A percentile compares a stretch with the other conserved stretches of the same genome.
phyloP scores from a whole-genome alignment of 176 grass and related monocot species.

The Hyparrhenia diplandra region DNA sequence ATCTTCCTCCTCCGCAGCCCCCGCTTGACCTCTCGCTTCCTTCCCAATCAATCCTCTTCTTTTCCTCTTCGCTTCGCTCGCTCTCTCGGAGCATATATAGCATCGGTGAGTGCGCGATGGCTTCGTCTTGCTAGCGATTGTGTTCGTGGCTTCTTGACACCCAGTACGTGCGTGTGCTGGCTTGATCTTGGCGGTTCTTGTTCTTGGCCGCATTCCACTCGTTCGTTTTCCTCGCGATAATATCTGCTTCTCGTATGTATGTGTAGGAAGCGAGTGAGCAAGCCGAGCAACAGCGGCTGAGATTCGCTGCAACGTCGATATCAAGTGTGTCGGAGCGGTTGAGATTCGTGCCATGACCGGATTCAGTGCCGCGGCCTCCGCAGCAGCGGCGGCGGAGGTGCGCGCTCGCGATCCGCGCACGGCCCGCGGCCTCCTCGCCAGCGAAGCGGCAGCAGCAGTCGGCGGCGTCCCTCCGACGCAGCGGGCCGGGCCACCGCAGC shows the following conservation, averaged over 20 bases:
- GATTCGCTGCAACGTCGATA: background rate
- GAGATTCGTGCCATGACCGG: slow-evolving; percentile 36
- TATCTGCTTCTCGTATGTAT: background rate
- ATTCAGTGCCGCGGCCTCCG: slow-evolving; percentile 22
- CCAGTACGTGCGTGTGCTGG: background rate
- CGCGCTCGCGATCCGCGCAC: slow-evolving; percentile 38
- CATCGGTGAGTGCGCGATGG: background rate
- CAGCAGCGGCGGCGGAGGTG: slow-evolving; percentile 28
- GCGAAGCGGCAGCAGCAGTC: background rate
- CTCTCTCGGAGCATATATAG: background rate
- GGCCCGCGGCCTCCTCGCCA: slow-evolving; percentile 15
- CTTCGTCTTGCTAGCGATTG: background rate
- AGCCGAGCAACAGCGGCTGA: background rate
- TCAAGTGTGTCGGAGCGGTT: background rate
- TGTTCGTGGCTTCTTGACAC: background rate
- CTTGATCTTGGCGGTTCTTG: background rate
- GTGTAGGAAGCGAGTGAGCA: background rate
- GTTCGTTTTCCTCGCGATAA: background rate
- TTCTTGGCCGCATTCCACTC: background rate
- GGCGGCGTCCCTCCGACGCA: background rate
- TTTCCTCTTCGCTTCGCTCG: background rate
- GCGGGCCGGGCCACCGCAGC: background rate
- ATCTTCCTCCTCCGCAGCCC: background rate
- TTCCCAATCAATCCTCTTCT: background rate
- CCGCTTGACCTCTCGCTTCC: slow-evolving; percentile 18